Conservation (phyloP, 192 early-diverging fungal genomes). For the Jimgerdemannia lactiflua region DNA sequence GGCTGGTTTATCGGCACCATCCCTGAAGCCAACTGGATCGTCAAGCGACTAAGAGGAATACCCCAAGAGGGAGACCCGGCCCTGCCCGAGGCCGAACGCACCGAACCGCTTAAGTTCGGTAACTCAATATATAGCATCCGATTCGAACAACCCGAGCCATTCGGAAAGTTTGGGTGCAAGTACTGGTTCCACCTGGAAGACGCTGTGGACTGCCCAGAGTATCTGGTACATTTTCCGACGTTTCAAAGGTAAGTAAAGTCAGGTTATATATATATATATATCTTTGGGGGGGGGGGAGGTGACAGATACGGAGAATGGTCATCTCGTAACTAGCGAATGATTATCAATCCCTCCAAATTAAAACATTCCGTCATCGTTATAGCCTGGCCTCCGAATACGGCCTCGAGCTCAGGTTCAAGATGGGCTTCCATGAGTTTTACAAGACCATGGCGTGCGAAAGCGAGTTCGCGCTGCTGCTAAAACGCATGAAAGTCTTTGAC, state of each 20-base stretch:
- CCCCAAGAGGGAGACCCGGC: neutral
- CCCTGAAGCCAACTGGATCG: constrained; percentile 88
- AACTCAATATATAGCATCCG: constrained; percentile 87
- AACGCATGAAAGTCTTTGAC: constrained; percentile 75
- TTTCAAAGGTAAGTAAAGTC: constrained; percentile 57
- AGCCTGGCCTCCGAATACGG: constrained; percentile 84
- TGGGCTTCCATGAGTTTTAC: constrained; percentile 85
- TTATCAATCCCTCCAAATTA: neutral
- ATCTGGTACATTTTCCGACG: constrained; percentile 83
- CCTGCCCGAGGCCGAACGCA: neutral
- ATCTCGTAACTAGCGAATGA: neutral
- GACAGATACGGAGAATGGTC: too few relatives aligned
- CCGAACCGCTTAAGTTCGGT: constrained; percentile 59
- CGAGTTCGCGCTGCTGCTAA: constrained; percentile 60
- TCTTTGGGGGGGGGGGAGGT: neutral
- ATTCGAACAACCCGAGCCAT: constrained; percentile 64
- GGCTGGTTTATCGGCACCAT: constrained; percentile 92
- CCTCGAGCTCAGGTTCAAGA: constrained; percentile 68
- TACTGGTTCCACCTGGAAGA: constrained; percentile 93
- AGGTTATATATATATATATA: neutral
- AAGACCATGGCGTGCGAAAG: constrained; percentile 49
- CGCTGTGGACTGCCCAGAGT: constrained; percentile 97
- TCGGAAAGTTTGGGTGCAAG: constrained; percentile 72
- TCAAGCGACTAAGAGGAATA: constrained; percentile 31
- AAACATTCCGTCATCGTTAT: neutral